Base-by-base conservation (phyloP, 495 filamentous ascomycete genomes). In the Penicillium odoratum region DNA sequence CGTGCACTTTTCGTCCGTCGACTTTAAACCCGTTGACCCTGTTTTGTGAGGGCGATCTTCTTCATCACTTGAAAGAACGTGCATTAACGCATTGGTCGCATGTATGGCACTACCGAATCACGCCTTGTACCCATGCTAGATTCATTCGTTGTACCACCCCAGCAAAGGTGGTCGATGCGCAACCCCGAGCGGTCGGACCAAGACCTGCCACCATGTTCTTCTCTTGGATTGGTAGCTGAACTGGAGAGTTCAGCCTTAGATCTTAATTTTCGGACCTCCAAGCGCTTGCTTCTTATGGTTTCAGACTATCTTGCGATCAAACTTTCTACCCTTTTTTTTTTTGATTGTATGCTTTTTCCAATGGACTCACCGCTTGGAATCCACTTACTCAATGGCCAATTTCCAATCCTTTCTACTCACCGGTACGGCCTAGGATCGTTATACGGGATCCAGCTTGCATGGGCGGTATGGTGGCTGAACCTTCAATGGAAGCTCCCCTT, bases 401-500 rank as follows among this genome's bases (percentile, higher is more conserved):
- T 29, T 36, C 49, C 33, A 44, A 48, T 53, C 44, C 18, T 25
- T 58, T 64, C 21, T 48, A 60, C 57, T 65, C 55, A 55, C 55
- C 59, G 61, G 57, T 25, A 38, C 44, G n/a, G 28, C 31, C 47
- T 53, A 44, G 10, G 48, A 30, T 46, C 21, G 25, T 48, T 31
- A 48, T 55, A 52, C 50, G 47, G 51, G 11, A 53, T 47, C 43
- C 46, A 30, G 50, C 52, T 30, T 49, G 52, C 62, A 53, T 52
- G 48, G 59, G 59, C 53, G 53, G 56, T 60, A 48, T 45, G 38
- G 61, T 67, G 64, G 64, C 66, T 67, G 64, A 69, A 69, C 61
- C 55, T 61, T 54, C 56, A 42, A 25, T 18, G 28, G 50, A 33
- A 53, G 52, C 44, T 50, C 49, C 28, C 26, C 51, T 59, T 40